phyloP scores from a whole-genome alignment of 352 stramenopile species.

The Globisporangium radiosum region DNA sequence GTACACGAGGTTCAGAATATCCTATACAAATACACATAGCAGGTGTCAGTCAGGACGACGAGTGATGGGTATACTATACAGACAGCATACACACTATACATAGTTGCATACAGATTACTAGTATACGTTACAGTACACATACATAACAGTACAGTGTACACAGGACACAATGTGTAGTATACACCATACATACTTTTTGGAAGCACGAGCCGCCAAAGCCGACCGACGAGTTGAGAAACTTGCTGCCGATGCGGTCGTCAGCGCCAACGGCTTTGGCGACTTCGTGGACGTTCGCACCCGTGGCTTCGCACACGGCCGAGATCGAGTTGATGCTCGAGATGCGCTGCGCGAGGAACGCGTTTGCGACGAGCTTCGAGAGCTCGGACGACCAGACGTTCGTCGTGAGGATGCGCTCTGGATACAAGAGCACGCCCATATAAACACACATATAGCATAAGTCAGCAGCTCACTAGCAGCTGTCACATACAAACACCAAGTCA shows the following conservation, averaged over 20 bases:
- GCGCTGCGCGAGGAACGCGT: constrained; percentile 98
- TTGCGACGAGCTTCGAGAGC: constrained; percentile 99
- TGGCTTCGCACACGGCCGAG: constrained; percentile 98
- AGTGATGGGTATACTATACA: no score
- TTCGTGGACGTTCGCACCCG: constrained; percentile 97
- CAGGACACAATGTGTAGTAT: no score
- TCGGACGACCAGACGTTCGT: constrained; percentile 99
- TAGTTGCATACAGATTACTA: no score
- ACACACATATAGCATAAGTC: no score
- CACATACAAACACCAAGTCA: not conserved
- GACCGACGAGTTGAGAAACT: constrained; percentile 98
- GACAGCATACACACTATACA: no score
- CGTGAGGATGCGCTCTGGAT: constrained; percentile 91
- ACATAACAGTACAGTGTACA: no score
- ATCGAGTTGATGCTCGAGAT: constrained; percentile 99
- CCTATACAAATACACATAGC: constrained; percentile 25
- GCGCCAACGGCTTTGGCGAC: constrained; percentile 97
- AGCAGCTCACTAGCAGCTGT: no score
- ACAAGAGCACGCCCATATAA: not conserved
- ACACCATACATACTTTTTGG: constrained; percentile 76
- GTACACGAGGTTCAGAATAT: constrained; percentile 99
- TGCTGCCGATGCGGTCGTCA: constrained; percentile 96
- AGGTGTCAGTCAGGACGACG: no score
- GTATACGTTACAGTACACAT: no score
- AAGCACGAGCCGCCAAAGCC: constrained; percentile 99